phyloP scores from a whole-genome alignment of 1,284 basidiomycete genomes.

The Microbotryum silenes-acaulis region DNA sequence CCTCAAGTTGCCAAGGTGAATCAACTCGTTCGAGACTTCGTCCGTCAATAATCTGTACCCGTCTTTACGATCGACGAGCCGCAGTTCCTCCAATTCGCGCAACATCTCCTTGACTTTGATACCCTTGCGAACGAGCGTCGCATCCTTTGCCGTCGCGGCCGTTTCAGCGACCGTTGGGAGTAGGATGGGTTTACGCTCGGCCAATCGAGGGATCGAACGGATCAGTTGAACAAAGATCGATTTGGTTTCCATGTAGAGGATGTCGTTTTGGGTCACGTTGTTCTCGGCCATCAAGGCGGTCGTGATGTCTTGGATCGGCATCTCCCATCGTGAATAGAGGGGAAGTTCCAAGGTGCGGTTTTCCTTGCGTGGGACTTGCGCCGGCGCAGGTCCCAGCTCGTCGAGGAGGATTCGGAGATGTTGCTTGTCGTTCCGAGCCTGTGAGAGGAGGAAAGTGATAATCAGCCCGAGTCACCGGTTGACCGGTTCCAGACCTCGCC shows the following conservation, averaged over 20 bases:
- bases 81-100: slow-evolving; percentile 84
- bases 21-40: slow-evolving; percentile 89
- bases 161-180: slow-evolving; percentile 83
- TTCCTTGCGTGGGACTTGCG: slow-evolving; percentile 94
- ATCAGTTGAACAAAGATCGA: slow-evolving; percentile 97
- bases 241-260: slow-evolving; percentile 99
- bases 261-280: slow-evolving; percentile 93
- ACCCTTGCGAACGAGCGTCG: slow-evolving; percentile 84
- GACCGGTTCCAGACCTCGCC: no score
- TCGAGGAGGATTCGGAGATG: slow-evolving; percentile 93
- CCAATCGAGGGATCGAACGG: slow-evolving; percentile 78
- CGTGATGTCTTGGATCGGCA: slow-evolving; percentile 93
- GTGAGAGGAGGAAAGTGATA: slow-evolving; percentile 5
- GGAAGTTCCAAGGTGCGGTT: slow-evolving; percentile 87
- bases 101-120: slow-evolving; percentile 99
- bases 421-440: slow-evolving; percentile 96
- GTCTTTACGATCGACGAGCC: slow-evolving; percentile 73
- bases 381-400: slow-evolving; percentile 83
- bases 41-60: slow-evolving; percentile 93
- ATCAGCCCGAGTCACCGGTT: neutral
- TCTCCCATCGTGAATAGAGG: slow-evolving; percentile 97
- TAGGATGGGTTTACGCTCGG: slow-evolving; percentile 80
- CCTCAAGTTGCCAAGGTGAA: slow-evolving; percentile 87
- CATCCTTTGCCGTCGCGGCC: slow-evolving; percentile 94
- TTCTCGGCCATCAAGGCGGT: slow-evolving; percentile 85